Base-by-base conservation (phyloP, 352 stramenopile genomes). In the Lagenidium sp. region DNA sequence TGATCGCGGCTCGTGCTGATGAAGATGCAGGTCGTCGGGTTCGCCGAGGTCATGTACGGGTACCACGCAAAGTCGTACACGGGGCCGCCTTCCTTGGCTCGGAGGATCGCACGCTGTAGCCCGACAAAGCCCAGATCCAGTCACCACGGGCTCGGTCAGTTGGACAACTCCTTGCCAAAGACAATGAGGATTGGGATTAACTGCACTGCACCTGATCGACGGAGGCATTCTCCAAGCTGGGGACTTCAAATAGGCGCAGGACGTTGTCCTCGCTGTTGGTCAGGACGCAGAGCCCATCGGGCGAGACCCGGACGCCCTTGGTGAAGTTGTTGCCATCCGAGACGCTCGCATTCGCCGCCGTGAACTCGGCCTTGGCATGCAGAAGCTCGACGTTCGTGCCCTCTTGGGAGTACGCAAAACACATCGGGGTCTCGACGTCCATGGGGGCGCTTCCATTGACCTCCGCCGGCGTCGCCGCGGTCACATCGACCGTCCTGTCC, bases 41-140 rank as follows among this genome's bases (percentile, higher is more conserved):
- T 63, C 18, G 47, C 36, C 20, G 81, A 95, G 35, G 64, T 68
- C 82, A 95, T 94, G 55, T 76, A 82, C 6, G 82, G 82, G 36
- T 90, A 96, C 86, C 86, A 96, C 29, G 65, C 56, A 40, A 80
- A 89, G 63, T 95, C 82, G 54, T 95, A 95, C 19, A 96, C 60
- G 12, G 71, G 60, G 31, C 84, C 80, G 35, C 80, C 80, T 52
- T 94, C 86, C 36, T 68, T 63, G 20, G 58, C 70, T 36, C 79
- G 63, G 18, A 96, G 51, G 0, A 70, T 50, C 19, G 71, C 71
- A 1, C 31, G 26, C 23, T 61, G 31, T 1, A 36, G 18, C 1
- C 0, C 15, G 13, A 0, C 19, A 18, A n/a, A n/a, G n/a, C n/a
- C n/a, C n/a, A n/a, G n/a, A n/a, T n/a, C n/a, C n/a, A n/a, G n/a